A percentile compares a stretch with the other conserved stretches of the same genome.
phyloP scores from a whole-genome alignment of 2,329 filamentous ascomycete genomes.

The Ilyonectria robusta region DNA sequence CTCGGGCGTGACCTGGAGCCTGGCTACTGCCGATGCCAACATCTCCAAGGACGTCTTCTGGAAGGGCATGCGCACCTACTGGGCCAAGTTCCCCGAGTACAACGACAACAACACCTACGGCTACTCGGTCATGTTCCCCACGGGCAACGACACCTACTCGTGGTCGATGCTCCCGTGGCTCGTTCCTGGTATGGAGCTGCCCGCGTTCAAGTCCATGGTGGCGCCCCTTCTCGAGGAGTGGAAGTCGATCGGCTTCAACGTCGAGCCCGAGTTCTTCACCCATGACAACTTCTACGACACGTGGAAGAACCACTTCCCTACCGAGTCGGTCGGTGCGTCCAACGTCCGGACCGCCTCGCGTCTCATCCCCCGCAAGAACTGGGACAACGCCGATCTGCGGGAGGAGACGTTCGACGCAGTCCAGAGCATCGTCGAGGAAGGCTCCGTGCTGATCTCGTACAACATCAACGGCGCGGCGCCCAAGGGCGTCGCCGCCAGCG shows the following conservation, averaged over 20 bases:
- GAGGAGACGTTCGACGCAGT: constrained; percentile 41
- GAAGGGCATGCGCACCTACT: constrained; percentile 51
- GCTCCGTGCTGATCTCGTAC: constrained; percentile 43
- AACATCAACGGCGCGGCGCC: constrained; percentile 42
- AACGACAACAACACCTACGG: constrained; percentile 48
- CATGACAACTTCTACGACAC: constrained; percentile 55
- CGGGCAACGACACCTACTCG: constrained; percentile 39
- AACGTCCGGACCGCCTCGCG: constrained; percentile 54
- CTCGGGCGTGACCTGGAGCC: constrained; percentile 52
- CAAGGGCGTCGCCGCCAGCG: constrained; percentile 46
- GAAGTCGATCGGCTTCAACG: constrained; percentile 45
- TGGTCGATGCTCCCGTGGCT: constrained; percentile 54
- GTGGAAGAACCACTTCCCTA: constrained; percentile 58
- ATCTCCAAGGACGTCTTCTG: constrained; percentile 52
- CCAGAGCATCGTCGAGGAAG: constrained; percentile 40
- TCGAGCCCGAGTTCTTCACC: constrained; percentile 51
- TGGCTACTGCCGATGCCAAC: constrained; percentile 50
- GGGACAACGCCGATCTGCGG: constrained; percentile 34
- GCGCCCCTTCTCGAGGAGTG: constrained; percentile 51
- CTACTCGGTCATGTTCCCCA: constrained; percentile 43
- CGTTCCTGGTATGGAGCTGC: constrained; percentile 52
- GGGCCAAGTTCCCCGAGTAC: constrained; percentile 50
- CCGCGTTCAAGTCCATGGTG: constrained; percentile 51
- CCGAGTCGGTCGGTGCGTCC: constrained; percentile 38
- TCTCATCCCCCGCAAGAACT: constrained; percentile 55